phyloP scores from a whole-genome alignment of 2,329 filamentous ascomycete genomes.

The Neofusicoccum sp. region DNA sequence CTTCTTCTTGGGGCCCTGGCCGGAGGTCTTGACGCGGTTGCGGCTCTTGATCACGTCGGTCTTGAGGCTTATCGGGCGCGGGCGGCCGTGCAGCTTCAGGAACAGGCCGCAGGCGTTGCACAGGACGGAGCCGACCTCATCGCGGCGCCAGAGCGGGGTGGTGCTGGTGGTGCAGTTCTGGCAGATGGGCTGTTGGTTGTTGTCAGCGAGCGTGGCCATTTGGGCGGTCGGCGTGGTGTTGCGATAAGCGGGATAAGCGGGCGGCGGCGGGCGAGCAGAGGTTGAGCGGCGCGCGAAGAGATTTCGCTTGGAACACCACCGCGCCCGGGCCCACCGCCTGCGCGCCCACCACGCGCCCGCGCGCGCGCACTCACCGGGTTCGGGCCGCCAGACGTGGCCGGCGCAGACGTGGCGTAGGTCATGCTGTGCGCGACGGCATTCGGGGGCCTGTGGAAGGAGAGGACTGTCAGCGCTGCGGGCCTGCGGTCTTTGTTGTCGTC shows the following conservation, averaged over 20 bases:
- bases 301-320: slow-evolving; percentile 22
- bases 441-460: slow-evolving; percentile 20
- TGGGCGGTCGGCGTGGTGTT: slow-evolving; percentile 21
- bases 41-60: slow-evolving; percentile 99
- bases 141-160: slow-evolving; percentile 94
- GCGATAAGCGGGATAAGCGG: slow-evolving; percentile 50
- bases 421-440: slow-evolving; percentile 52
- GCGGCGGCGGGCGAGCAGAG: not conserved
- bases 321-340: slow-evolving; percentile 31
- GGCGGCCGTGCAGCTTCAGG: slow-evolving; percentile 90
- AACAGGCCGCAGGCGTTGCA: slow-evolving; percentile 99
- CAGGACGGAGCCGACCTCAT: slow-evolving; percentile 91
- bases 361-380: slow-evolving; percentile 51
- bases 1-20: slow-evolving; percentile 78
- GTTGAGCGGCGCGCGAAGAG: slow-evolving; percentile 21
- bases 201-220: slow-evolving; percentile 21
- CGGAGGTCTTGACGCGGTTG: slow-evolving; percentile 91
- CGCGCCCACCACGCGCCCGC: slow-evolving; percentile 25
- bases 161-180: slow-evolving; percentile 96
- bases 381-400: slow-evolving; percentile 64
- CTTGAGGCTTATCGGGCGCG: slow-evolving; percentile 93
- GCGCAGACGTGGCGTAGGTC: slow-evolving; percentile 63
- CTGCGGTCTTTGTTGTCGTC: slow-evolving; percentile 4
- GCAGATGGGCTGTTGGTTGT: slow-evolving; percentile 77
- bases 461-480: not conserved